A percentile compares a stretch with the other conserved stretches of the same genome.
These are phyloP conservation scores for Fraxinus albicans DNA, from an alignment of 305 asterid genomes.

Conservation along the genomic window DNA sequence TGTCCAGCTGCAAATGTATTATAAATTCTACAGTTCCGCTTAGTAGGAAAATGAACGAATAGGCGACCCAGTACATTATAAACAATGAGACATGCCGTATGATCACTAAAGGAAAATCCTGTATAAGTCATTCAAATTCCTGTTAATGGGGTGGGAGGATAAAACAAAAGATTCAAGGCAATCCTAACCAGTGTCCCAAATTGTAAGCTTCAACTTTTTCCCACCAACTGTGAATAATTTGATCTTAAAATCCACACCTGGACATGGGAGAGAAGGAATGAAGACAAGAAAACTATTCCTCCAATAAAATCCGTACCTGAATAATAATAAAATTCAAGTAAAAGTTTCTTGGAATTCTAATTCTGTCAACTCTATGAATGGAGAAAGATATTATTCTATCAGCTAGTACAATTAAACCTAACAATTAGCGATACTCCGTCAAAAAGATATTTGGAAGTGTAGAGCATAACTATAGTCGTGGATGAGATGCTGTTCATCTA, in stretches of 20 bases:
- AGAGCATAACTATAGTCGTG: neutral
- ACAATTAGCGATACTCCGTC: neutral
- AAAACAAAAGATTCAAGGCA: neutral
- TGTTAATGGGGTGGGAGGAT: neutral
- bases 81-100: neutral
- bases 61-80: neutral
- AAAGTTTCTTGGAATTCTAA: neutral
- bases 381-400: neutral
- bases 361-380: neutral
- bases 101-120: neutral
- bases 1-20: slow-evolving; percentile 78
- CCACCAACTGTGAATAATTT: slow-evolving; percentile 69
- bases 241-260: slow-evolving; percentile 89
- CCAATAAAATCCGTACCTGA: neutral
- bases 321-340: too few relatives aligned
- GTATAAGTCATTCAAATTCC: neutral
- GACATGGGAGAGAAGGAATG: slow-evolving; percentile 19
- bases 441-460: neutral
- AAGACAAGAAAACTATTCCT: neutral
- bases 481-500: neutral
- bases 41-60: neutral
- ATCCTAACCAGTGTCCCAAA: slow-evolving; percentile 82
- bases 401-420: neutral
- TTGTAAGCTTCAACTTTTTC: slow-evolving; percentile 74
- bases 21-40: neutral